Evolutionary conservation across 495 filamentous ascomycete species (phyloP).

Genomic region (Neurospora pannonica): DNA sequence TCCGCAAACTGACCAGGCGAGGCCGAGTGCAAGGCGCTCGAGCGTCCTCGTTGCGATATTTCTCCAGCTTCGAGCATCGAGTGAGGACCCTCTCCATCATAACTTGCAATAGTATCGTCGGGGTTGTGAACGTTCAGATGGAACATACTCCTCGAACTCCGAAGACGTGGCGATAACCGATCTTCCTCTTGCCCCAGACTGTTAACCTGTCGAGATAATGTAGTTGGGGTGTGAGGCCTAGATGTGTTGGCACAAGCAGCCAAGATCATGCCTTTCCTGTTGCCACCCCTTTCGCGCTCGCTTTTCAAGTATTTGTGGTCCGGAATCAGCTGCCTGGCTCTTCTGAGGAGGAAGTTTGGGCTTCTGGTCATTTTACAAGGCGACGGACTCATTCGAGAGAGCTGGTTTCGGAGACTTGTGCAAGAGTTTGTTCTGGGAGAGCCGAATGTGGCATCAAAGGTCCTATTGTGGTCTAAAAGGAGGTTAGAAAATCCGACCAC

Average conservation of each 20-base stretch:
- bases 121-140: not conserved
- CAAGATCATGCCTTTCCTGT: not conserved
- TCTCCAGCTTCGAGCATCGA: not conserved
- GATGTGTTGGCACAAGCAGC: not conserved
- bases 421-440: not conserved
- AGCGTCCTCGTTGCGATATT: not conserved
- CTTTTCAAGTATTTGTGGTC: not conserved
- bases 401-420: not conserved
- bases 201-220: not conserved
- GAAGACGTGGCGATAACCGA: not conserved
- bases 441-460: not conserved
- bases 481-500: not conserved
- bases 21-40: not conserved
- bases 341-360: not conserved
- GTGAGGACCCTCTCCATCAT: not conserved
- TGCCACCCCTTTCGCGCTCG: not conserved
- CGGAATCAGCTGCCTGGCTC: not conserved
- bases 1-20: not conserved
- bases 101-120: not conserved
- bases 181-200: not conserved
- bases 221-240: not conserved
- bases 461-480: not conserved
- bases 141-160: conserved; percentile 8
- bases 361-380: not conserved
- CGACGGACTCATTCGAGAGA: not conserved